A percentile compares a stretch with the other conserved stretches of the same genome.
Conservation (phyloP, 108 stramenopile species). For the Parietichytrium sp. region DNA sequence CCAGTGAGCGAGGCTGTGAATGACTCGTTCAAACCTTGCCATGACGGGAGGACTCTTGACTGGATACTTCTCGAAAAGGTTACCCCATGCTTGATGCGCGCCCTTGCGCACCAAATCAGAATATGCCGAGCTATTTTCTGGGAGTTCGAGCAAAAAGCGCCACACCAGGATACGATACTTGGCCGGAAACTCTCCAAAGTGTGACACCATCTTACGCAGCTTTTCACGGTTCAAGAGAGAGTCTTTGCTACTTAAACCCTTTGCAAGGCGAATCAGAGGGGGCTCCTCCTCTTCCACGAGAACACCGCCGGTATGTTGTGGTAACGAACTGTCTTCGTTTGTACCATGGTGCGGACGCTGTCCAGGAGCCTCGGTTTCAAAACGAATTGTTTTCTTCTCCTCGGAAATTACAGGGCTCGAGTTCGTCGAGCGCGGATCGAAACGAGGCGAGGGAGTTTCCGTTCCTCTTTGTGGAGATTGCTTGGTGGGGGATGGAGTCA, state of each 20-base stretch:
- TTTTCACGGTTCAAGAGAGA: not conserved
- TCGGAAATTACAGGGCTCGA: too few species aligned
- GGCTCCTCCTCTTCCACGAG: too few species aligned
- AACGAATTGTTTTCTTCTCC: too few species aligned
- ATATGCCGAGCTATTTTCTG: slow-evolving; percentile 46
- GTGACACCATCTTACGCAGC: not conserved
- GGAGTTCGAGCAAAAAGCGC: slow-evolving; percentile 49
- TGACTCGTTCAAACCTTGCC: slow-evolving; percentile 38
- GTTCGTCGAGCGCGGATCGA: too few species aligned
- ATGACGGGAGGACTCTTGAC: slow-evolving; percentile 35
- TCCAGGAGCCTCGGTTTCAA: too few species aligned
- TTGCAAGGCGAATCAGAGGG: slow-evolving; percentile 1
- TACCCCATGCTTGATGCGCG: slow-evolving; percentile 36
- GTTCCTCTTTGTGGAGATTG: too few species aligned
- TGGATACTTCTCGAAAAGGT: slow-evolving; percentile 40
- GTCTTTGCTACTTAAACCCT: not conserved
- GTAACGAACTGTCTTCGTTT: too few species aligned
- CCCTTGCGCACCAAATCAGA: slow-evolving; percentile 38
- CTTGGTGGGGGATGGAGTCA: too few species aligned
- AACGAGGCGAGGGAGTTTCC: too few species aligned
- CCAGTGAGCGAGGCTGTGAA: slow-evolving; percentile 45
- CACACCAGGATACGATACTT: slow-evolving; percentile 47
- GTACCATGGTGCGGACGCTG: too few species aligned
- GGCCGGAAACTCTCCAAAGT: slow-evolving; percentile 45
- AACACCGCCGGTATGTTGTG: too few species aligned